Base-by-base conservation (phyloP, 176 grass and related monocot genomes). In the Melocanna baccifera region DNA sequence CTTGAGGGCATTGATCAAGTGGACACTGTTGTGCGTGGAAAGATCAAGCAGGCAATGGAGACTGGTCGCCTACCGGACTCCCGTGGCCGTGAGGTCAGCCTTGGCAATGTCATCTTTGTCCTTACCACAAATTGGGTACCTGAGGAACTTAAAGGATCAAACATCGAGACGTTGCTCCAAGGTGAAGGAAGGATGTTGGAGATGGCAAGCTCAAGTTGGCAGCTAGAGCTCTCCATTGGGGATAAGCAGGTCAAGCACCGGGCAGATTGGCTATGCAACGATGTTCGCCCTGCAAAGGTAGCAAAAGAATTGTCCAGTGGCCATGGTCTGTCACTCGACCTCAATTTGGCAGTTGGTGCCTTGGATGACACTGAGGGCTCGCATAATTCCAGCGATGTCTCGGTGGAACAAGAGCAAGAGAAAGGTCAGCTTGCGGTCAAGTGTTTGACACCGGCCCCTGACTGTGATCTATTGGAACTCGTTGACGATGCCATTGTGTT, bases 61-160 rank as follows among this genome's bases (percentile, higher is more conserved):
- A 91, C 86, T n/a, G 93, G 97, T 19, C 97, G 90, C 16, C 83
- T 99, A 77, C 77, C 88, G 1, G 97, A 99, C 68, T 96, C 97
- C 19, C 85, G 87, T 25, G 97, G 97, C 10, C 91, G 97, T 70
- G 97, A 99, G 84, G 86, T 96, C 78, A 86, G 78, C 83, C 81
- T 99, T 57, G 91, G 93, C 12, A 99, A 91, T 57, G 88, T 92
- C 47, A 92, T 93, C 68, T 91, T 99, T 83, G 87, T 99, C 59
- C 88, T 99, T 30, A 94, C 93, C 25, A 87, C 90, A 4, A 75
- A 86, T 71, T 99, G 97, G 97, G 76, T 99, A 71, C 93, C 84
- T 19, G 91, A 95, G 30, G 90, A 94, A 75, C 71, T 90, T 11
- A 89, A 68, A 32, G 86, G 77, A 56, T 78, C 81, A 20, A 83